Base-by-base conservation (phyloP, 2,329 filamentous ascomycete species). In the Talaromyces islandicus region DNA sequence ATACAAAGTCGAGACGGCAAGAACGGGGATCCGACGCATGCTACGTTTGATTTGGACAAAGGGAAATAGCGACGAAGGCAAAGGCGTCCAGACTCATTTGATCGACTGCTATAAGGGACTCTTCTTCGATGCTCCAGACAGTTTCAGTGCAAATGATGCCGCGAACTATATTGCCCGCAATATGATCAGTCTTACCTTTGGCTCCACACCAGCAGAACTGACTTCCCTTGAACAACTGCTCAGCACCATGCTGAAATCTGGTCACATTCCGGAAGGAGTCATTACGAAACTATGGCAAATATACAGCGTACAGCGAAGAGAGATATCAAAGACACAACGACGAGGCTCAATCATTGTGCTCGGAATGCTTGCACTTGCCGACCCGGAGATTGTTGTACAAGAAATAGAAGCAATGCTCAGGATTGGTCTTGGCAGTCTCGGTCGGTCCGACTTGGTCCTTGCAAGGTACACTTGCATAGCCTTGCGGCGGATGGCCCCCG, bases 161-260 rank as follows among this genome's bases (percentile, higher is more conserved):
- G 92, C 94, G 54, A 97, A 95, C 73, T 99, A 95, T 71, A 89
- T 99, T 69, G 93, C 93, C 27, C 87, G 92, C 63, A 99, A 97
- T 76, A 99, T 99, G 93, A 97, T 97, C 75, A 97, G 92, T 81
- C 78, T 99, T 69, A 99, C 94, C 0, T 97, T 96, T 73, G 93
- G 92, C 29, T 92, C 93, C 1, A 96, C 93, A 0, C 91, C 93
- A 0, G 94, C 95, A 0, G 94, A 99, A 72, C 80, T 99, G 58
- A 99, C 94, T 0, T 97, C 92, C 53, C 81, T 99, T 9, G 94
- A 99, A 75, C 94, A 99, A 75, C 81, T 99, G 3, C 81, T 99
- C 7, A 91, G 90, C 63, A 97, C 92, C 0, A 99, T 99, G 94
- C 96, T 97, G 91, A 95, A 92, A 76, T 88, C 88, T 41, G 91